These are phyloP conservation scores for Dillenia turbinata DNA, from an alignment of 164 flowering plant genomes.

Conservation along the genomic window DNA sequence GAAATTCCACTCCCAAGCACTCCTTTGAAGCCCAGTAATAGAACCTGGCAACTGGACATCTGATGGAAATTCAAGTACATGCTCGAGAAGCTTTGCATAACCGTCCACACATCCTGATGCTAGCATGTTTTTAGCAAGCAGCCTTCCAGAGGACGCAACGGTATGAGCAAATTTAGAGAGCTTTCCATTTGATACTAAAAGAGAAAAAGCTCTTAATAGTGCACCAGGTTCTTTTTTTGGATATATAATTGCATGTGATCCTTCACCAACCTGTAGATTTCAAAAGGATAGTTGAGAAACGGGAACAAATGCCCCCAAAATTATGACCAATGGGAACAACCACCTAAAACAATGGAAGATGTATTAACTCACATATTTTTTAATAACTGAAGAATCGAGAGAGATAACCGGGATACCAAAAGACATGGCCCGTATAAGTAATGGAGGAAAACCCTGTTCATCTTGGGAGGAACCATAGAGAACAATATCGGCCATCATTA, in stretches of 20 bases:
- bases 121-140: constrained; percentile 70
- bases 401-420: constrained; percentile 72
- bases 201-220: constrained; percentile 63
- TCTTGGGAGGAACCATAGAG: constrained; percentile 84
- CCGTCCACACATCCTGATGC: constrained; percentile 74
- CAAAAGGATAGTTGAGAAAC: background rate
- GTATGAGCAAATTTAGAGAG: constrained; percentile 61
- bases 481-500: constrained; percentile 81
- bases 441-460: constrained; percentile 84
- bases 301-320: too few relatives aligned
- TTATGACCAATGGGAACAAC: too few relatives aligned
- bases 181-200: constrained; percentile 54
- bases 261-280: constrained; percentile 67
- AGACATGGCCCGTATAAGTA: constrained; percentile 84
- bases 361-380: constrained; percentile 62
- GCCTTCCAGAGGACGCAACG: constrained; percentile 69
- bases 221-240: constrained; percentile 54
- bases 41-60: constrained; percentile 61
- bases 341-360: background rate
- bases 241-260: constrained; percentile 67
- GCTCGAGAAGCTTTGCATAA: constrained; percentile 74
- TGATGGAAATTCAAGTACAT: constrained; percentile 73
- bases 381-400: constrained; percentile 71
- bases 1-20: constrained; percentile 75
- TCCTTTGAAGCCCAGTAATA: constrained; percentile 42